These are phyloP conservation scores for Fomitopsis palustris DNA, from an alignment of 1,284 basidiomycete genomes.

Conservation along the genomic window DNA sequence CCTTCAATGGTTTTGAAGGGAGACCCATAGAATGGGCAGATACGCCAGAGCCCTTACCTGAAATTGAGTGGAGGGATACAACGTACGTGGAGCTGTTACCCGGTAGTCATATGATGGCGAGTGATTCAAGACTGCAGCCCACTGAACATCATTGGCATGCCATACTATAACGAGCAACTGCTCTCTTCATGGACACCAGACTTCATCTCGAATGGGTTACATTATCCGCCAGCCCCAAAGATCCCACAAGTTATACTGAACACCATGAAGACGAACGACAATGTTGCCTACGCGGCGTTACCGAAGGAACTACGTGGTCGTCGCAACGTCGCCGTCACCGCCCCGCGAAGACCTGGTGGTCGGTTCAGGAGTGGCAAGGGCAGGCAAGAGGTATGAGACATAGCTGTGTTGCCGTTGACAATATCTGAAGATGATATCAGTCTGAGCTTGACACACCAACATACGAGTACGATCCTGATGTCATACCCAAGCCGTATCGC, in stretches of 20 bases:
- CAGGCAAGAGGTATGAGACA: slow-evolving; percentile 8
- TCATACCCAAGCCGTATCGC: slow-evolving; percentile 83
- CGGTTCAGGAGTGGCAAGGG: slow-evolving; percentile 86
- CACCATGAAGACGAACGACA: slow-evolving; percentile 84
- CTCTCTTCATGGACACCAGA: slow-evolving; percentile 77
- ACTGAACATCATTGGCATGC: slow-evolving; percentile 87
- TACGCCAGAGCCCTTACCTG: slow-evolving; percentile 61
- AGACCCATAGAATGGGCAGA: slow-evolving; percentile 86
- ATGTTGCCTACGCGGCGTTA: slow-evolving; percentile 82
- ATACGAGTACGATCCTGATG: slow-evolving; percentile 47
- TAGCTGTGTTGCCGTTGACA: background rate
- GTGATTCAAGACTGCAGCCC: slow-evolving; percentile 50
- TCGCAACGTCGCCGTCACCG: slow-evolving; percentile 68
- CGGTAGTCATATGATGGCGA: background rate
- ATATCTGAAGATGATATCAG: slow-evolving; percentile 24
- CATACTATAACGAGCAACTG: slow-evolving; percentile 76
- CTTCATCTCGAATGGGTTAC: slow-evolving; percentile 42
- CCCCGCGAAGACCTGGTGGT: slow-evolving; percentile 46
- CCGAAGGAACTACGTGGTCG: slow-evolving; percentile 83
- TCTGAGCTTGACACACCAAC: slow-evolving; percentile 45
- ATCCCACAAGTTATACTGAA: slow-evolving; percentile 78
- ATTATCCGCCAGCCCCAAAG: slow-evolving; percentile 65
- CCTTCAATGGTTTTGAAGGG: slow-evolving; percentile 88
- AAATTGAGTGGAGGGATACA: slow-evolving; percentile 77
- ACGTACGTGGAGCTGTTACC: slow-evolving; percentile 51